phyloP scores from a whole-genome alignment of 768 basidiomycete genomes.

The Trametes cubensis region DNA sequence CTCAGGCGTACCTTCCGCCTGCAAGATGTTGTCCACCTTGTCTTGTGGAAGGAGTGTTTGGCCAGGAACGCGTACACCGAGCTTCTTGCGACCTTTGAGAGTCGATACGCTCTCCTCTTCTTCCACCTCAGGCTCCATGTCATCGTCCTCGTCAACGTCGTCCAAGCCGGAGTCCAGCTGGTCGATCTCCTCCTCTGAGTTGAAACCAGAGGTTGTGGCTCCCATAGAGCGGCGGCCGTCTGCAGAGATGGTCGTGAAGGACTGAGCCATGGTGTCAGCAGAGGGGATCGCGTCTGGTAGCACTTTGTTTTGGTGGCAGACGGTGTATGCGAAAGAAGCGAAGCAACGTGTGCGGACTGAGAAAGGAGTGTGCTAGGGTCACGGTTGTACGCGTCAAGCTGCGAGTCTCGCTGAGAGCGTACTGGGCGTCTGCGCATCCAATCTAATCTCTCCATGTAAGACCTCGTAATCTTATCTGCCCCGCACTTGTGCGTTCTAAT shows the following conservation, averaged over 20 bases:
- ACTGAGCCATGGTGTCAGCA: constrained; percentile 23
- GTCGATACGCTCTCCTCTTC: constrained; percentile 14
- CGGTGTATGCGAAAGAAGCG: background rate
- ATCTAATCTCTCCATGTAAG: constrained; percentile 9
- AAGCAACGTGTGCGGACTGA: constrained; percentile 14
- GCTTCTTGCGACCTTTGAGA: constrained; percentile 33
- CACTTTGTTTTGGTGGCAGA: background rate
- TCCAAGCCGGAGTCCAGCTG: constrained; percentile 63
- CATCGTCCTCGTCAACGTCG: constrained; percentile 33
- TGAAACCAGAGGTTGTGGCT: constrained; percentile 21
- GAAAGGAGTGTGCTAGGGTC: constrained; percentile 6
- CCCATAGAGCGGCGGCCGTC: constrained; percentile 21
- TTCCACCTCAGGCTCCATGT: constrained; percentile 20
- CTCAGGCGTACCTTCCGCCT: constrained; percentile 66
- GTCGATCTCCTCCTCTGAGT: constrained; percentile 57
- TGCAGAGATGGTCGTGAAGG: constrained; percentile 21
- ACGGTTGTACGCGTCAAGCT: constrained; percentile 20
- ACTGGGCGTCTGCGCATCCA: constrained; percentile 18
- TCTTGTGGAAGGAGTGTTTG: constrained; percentile 67
- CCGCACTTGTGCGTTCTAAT: constrained; percentile 1
- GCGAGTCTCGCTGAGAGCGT: constrained; percentile 10
- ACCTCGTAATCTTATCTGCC: background rate
- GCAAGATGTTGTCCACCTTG: constrained; percentile 74
- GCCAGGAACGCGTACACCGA: constrained; percentile 57
- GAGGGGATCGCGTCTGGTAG: background rate